Conservation (phyloP, 345 rosid genomes). For the Murraya paniculata region DNA sequence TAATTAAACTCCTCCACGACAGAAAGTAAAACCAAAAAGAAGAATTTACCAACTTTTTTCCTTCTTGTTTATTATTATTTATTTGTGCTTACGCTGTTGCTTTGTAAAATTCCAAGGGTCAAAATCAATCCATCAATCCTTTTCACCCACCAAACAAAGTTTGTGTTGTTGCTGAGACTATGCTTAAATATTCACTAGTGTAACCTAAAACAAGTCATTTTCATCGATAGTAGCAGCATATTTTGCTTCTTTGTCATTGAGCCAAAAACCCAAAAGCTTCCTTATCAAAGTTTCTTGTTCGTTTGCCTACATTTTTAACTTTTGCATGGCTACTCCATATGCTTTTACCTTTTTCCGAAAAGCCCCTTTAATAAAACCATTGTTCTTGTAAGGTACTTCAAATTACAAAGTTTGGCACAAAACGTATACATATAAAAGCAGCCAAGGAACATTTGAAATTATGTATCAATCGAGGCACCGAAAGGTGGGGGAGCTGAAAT, state of each 20-base stretch:
- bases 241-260: slow-evolving; percentile 13
- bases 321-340: neutral
- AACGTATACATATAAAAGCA: accelerated
- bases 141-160: slow-evolving; percentile 3
- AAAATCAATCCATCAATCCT: slow-evolving; percentile 21
- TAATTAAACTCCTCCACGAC: neutral
- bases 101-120: slow-evolving; percentile 1
- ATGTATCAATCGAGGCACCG: slow-evolving; percentile 10
- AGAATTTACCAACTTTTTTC: neutral
- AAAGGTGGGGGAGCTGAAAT: slow-evolving; percentile 5
- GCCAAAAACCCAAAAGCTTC: neutral
- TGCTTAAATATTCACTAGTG: neutral
- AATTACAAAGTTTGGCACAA: no score
- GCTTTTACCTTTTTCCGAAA: neutral
- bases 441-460: neutral
- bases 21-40: neutral
- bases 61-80: neutral
- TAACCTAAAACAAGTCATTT: slow-evolving; percentile 1
- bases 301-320: neutral
- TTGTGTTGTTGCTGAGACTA: neutral
- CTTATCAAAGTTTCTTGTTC: neutral
- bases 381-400: no score
- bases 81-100: neutral
- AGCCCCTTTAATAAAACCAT: no score
- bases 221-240: neutral